A percentile compares a stretch with the other conserved stretches of the same genome.
These are phyloP conservation scores for Dichotomocladium elegans DNA, from an alignment of 371 early-diverging fungal genomes.

Conservation along the genomic window DNA sequence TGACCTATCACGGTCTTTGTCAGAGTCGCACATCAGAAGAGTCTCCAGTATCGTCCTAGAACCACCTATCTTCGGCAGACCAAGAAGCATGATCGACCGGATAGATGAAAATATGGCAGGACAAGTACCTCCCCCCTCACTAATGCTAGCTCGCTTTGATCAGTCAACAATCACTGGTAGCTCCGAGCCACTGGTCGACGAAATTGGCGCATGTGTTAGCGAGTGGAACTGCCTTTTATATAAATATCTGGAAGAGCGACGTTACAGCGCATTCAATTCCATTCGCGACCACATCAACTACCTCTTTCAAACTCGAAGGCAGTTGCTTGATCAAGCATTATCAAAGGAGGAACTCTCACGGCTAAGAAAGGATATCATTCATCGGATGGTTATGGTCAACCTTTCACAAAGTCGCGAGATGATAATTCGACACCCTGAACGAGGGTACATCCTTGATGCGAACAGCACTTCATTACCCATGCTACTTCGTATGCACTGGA, in stretches of 20 bases:
- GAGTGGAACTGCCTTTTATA: conserved; percentile 64
- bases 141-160: conserved; percentile 48
- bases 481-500: conserved; percentile 56
- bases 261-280: conserved; percentile 52
- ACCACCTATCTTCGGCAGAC: no score
- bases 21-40: conserved; percentile 22
- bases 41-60: no score
- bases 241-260: conserved; percentile 46
- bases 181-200: conserved; percentile 67
- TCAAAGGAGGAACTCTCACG: conserved; percentile 58
- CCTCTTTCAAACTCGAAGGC: conserved; percentile 63
- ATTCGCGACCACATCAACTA: conserved; percentile 55
- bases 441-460: conserved; percentile 58
- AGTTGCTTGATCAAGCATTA: conserved; percentile 63
- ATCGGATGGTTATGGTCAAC: conserved; percentile 57
- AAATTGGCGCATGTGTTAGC: conserved; percentile 61
- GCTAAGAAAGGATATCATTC: conserved; percentile 56
- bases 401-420: conserved; percentile 50
- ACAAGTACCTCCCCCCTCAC: conserved; percentile 13
- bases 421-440: conserved; percentile 63
- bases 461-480: conserved; percentile 54
- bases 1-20: conserved; percentile 21
- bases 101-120: background rate
- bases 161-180: conserved; percentile 54
- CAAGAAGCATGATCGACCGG: background rate